A percentile compares a stretch with the other conserved stretches of the same genome.
Conservation (phyloP, 331 rosid genomes). For the Quercus tomentella region DNA sequence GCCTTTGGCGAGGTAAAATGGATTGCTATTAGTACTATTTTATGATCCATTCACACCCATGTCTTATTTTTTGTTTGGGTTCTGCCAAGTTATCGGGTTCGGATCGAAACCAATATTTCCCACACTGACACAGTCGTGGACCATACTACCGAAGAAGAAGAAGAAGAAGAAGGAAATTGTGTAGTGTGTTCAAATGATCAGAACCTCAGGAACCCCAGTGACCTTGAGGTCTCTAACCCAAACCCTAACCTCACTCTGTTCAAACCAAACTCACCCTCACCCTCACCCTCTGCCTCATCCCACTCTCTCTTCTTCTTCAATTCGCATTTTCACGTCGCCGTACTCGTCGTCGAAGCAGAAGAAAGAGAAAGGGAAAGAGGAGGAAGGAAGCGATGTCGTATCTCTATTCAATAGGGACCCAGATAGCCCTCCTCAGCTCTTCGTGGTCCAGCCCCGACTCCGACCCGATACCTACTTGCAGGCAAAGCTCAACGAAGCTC, state of each 20-base stretch:
- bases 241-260: constrained; percentile 9
- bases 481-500: constrained; percentile 90
- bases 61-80: no score
- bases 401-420: constrained; percentile 42
- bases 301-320: constrained; percentile 18
- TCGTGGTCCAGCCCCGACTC: constrained; percentile 86
- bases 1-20: no score
- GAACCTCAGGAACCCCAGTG: constrained; percentile 25
- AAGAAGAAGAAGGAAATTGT: neutral
- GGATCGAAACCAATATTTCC: no score
- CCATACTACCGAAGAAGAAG: neutral
- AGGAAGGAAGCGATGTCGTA: constrained; percentile 13
- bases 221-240: constrained; percentile 26
- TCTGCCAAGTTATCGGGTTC: no score
- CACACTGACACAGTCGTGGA: neutral
- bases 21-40: no score
- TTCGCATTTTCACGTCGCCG: constrained; percentile 15
- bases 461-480: constrained; percentile 58
- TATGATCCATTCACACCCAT: no score
- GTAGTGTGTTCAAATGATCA: constrained; percentile 33
- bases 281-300: neutral
- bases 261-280: constrained; percentile 1
- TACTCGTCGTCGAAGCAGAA: constrained; percentile 37
- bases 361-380: constrained; percentile 11
- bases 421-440: constrained; percentile 49